Evolutionary conservation across 805 yeast species (phyloP), one percentile per base, ranked within the genome.

Genomic region (Kluyveromyces aestuarii): DNA sequence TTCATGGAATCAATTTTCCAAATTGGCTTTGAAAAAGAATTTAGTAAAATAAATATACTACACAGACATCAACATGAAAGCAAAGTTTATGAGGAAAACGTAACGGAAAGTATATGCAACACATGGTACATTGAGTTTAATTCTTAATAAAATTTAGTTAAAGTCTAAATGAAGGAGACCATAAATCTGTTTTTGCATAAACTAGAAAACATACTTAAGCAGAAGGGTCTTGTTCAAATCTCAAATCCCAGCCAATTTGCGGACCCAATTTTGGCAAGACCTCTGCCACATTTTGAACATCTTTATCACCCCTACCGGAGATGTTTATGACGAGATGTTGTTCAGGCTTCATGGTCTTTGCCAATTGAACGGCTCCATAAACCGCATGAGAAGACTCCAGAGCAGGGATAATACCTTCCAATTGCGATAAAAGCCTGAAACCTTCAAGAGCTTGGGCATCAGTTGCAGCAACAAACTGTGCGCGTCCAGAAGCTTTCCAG

Each of bases 301-400:
- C 99, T 73, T 93, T 93, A 68, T 93, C 99, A 72, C 99, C 99
- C 76, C 99, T 87, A 61, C 99, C 99, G 46, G 96, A 88, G 49
- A 93, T 78, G 66, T 89, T 89, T 63, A 93, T 84, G 52, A 93
- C 83, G 50, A 93, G 73, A 63, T 88, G 81, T 70, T 89, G 77
- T 56, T 85, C 96, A 55, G 81, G 76, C 21, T 76, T 64, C 84
- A 93, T 75, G 16, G 81, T 83, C 73, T 87, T 81, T 30, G 99
- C 99, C 45, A 87, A 75, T 69, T 89, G 79, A 52, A 87, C 74
- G 44, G 90, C 99, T 58, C 96, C 97, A 63, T 75, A 86, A 48
- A 93, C 80, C 39, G 99, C 99, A 67, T 93, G 99, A 11, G 98
- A 85, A 1, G 96, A 87, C 72, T 93, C 99, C 65, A 93, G 77